These are phyloP conservation scores for Musa schizocarpa DNA, from an alignment of 176 grass and related monocot species.

Conservation along the genomic window DNA sequence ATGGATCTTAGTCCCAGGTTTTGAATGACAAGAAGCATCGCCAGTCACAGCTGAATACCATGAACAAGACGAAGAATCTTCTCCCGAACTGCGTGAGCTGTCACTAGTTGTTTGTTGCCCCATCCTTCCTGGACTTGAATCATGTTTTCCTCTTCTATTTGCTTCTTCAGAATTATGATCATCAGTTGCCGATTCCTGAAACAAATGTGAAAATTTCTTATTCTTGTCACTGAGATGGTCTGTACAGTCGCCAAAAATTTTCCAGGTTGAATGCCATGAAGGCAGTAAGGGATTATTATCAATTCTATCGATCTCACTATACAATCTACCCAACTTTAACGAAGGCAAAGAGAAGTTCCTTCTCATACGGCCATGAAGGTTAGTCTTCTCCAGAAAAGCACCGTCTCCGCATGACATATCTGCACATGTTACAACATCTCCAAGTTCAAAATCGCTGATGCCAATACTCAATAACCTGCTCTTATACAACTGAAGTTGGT, in stretches of 20 bases:
- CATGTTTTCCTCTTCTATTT: conserved; percentile 23
- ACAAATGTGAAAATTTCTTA: conserved; percentile 15
- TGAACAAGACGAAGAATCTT: conserved; percentile 25
- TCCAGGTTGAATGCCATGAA: conserved; percentile 25
- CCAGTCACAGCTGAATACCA: conserved; percentile 6
- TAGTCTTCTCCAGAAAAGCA: conserved; percentile 20
- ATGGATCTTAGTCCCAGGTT: background rate
- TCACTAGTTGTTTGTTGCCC: background rate
- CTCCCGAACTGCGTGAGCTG: background rate
- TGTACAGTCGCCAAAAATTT: conserved; percentile 16
- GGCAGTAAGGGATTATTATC: conserved; percentile 7
- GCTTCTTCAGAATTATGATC: conserved; percentile 1
- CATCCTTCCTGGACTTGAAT: background rate
- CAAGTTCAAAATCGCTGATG: conserved; percentile 35
- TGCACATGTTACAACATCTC: conserved; percentile 23
- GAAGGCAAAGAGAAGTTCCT: conserved; percentile 55
- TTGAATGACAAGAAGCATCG: conserved; percentile 6
- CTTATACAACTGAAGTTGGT: conserved; percentile 50
- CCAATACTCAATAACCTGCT: conserved; percentile 41
- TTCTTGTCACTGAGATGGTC: conserved; percentile 13
- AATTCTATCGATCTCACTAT: conserved; percentile 32
- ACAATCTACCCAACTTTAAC: conserved; percentile 31
- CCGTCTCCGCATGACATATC: conserved; percentile 6
- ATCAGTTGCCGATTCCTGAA: background rate
- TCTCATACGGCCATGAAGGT: conserved; percentile 17